phyloP scores from a whole-genome alignment of 2,329 filamentous ascomycete genomes.

The Xylariaceae sp. region DNA sequence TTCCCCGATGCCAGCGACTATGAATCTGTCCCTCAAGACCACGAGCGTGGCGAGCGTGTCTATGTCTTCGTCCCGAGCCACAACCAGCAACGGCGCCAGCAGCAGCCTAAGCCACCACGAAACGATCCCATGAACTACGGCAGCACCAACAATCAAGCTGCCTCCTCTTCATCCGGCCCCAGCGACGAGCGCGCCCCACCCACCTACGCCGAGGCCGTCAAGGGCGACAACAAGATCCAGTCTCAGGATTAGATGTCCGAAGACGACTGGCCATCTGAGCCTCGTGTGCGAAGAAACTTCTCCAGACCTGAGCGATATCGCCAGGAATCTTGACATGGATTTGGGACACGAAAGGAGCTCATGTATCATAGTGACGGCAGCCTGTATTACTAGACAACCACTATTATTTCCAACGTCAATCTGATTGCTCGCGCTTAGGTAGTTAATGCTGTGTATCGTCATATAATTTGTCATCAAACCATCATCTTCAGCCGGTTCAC shows the following conservation, averaged over 20 bases:
- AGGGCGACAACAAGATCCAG: slow-evolving; percentile 90
- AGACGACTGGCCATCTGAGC: too few species aligned
- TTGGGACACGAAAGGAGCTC: too few species aligned
- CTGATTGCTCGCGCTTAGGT: too few species aligned
- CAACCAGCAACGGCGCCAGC: slow-evolving; percentile 27
- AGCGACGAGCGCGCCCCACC: slow-evolving; percentile 55
- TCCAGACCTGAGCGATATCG: background rate
- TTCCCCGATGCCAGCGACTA: slow-evolving; percentile 78
- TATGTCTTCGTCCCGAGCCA: slow-evolving; percentile 26
- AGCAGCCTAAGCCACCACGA: slow-evolving; percentile 30
- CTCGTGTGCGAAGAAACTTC: too few species aligned
- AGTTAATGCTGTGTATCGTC: too few species aligned
- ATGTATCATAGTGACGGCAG: too few species aligned
- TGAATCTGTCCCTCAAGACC: slow-evolving; percentile 55
- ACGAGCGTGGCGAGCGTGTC: slow-evolving; percentile 41
- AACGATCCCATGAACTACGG: slow-evolving; percentile 50
- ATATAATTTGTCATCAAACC: too few species aligned
- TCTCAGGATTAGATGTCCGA: slow-evolving; percentile 47
- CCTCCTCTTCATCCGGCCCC: slow-evolving; percentile 20
- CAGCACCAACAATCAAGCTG: slow-evolving; percentile 31
- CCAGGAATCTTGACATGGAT: too few species aligned
- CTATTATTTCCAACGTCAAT: too few species aligned
- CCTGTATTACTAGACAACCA: too few species aligned
- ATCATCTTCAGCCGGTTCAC: too few species aligned
- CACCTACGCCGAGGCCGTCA: slow-evolving; percentile 84